Evolutionary conservation across 1,284 basidiomycete species (phyloP).

Genomic region (Meripilus lineatus): DNA sequence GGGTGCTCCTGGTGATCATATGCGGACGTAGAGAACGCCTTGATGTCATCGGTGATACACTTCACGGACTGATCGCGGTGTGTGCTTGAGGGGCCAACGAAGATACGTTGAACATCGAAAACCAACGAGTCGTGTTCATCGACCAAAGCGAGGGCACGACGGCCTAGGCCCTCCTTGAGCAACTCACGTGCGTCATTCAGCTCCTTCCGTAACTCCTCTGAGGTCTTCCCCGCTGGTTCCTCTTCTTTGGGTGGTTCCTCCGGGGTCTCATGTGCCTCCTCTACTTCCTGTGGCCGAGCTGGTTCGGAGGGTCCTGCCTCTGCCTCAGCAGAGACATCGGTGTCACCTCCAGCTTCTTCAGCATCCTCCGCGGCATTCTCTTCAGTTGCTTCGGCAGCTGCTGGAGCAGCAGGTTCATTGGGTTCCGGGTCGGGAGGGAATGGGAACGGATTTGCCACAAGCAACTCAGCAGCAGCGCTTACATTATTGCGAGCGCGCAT

Average conservation of each 20-base stretch:
- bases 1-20: conserved; percentile 68
- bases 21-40: conserved; percentile 58
- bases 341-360: conserved; percentile 13
- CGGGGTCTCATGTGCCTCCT: conserved; percentile 4
- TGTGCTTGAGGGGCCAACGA: conserved; percentile 57
- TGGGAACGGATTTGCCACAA: conserved; percentile 81
- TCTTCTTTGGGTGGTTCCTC: conserved; percentile 7
- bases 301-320: conserved; percentile 7
- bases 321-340: conserved; percentile 10
- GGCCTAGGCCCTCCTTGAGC: conserved; percentile 61
- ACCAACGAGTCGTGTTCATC: conserved; percentile 86
- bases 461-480: conserved; percentile 83
- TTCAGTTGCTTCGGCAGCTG: conserved; percentile 15
- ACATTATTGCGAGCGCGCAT: conserved; percentile 86
- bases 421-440: conserved; percentile 58
- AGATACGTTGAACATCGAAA: conserved; percentile 84
- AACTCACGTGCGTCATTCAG: conserved; percentile 66
- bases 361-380: conserved; percentile 17
- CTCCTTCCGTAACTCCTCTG: conserved; percentile 60
- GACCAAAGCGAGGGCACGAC: conserved; percentile 72
- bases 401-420: conserved; percentile 28
- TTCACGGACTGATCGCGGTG: conserved; percentile 60
- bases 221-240: conserved; percentile 34
- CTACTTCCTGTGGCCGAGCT: conserved; percentile 6
- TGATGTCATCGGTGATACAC: conserved; percentile 70